Base-by-base conservation (phyloP, 192 early-diverging fungal species). In the Backusella tuberculispora region DNA sequence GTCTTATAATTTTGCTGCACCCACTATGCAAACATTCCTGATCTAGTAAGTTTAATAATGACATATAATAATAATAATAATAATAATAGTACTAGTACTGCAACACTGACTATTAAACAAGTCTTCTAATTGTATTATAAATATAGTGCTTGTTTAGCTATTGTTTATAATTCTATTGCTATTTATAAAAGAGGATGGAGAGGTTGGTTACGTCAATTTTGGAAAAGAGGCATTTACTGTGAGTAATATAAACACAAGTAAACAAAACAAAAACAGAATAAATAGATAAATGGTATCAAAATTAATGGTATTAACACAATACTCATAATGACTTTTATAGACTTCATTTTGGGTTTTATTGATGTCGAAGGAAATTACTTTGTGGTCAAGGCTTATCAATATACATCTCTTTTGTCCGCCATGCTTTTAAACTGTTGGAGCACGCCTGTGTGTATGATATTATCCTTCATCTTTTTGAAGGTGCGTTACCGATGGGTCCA, bases 361-460 rank as follows among this genome's bases (percentile, higher is more conserved):
- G 93, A 95, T 78, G 91, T 95, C 3, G 92, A 95, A 78, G 93
- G 90, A 76, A 95, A 95, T 71, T 95, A 90, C 73, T 92, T 95
- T 84, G 88, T 91, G 14, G 89, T 93, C 68, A 93, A 92, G 82
- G 88, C 91, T 8, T 95, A 87, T 70, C 82, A 78, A 72, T 93
- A 93, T 75, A 95, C 93, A 17, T 92, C 90, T 15, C 72, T 93
- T 2, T 80, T 95, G 44, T 92, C 92, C 0, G 89, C 88, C 74
- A 92, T 92, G 91, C 78, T 95, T 50, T 83, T 95, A 17, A 91
- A 93, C 74, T 88, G 91, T 21, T 93, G 92, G 92, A 87, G 91
- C 4, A 89, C 89, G 43, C 90, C 91, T 9, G 89, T 91, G 8
- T 91, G 91, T n/a, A 87, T 93, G 72, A 69, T 92, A n/a, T 67